Percentiles rank a stretch among this genome's conserved stretches.
phyloP scores from a whole-genome alignment of 192 early-diverging fungal species.

The Chytriomyces hyalinus region DNA sequence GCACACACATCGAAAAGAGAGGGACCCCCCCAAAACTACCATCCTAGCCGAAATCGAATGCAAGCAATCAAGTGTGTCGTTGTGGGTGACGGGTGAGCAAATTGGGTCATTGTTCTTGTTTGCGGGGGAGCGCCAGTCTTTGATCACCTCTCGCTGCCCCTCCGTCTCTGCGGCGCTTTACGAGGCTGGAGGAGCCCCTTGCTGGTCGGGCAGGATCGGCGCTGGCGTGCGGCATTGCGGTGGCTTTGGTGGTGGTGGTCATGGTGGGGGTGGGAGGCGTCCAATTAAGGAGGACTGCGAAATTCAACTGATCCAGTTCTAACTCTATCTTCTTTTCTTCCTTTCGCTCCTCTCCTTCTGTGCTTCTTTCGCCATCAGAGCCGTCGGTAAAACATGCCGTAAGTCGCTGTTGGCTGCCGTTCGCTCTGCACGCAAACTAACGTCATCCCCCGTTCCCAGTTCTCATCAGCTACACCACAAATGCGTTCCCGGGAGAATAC shows the following conservation, averaged over 20 bases:
- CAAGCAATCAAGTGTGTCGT: conserved; percentile 93
- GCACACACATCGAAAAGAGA: no score
- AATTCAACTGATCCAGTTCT: background rate
- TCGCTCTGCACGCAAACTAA: background rate
- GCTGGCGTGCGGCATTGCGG: no score
- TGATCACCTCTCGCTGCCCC: no score
- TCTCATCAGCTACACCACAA: conserved; percentile 97
- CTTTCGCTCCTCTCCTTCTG: conserved; percentile 5
- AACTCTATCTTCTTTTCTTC: background rate
- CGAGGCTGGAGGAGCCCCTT: no score
- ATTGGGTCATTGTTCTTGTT: no score
- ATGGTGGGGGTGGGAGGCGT: background rate
- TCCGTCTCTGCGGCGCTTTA: no score
- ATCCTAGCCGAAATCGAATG: conserved; percentile 40
- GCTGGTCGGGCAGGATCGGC: no score
- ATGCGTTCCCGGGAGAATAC: conserved; percentile 99
- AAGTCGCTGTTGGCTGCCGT: conserved; percentile 18
- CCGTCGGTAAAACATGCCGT: conserved; percentile 94
- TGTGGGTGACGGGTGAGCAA: conserved; percentile 81
- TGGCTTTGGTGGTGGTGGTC: no score
- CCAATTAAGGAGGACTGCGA: background rate
- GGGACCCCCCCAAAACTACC: no score
- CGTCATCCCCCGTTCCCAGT: conserved; percentile 41
- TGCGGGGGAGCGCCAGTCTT: no score
- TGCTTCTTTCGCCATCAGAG: conserved; percentile 56